Conservation (phyloP, 1,284 basidiomycete genomes). For the Tilletia walkeri region DNA sequence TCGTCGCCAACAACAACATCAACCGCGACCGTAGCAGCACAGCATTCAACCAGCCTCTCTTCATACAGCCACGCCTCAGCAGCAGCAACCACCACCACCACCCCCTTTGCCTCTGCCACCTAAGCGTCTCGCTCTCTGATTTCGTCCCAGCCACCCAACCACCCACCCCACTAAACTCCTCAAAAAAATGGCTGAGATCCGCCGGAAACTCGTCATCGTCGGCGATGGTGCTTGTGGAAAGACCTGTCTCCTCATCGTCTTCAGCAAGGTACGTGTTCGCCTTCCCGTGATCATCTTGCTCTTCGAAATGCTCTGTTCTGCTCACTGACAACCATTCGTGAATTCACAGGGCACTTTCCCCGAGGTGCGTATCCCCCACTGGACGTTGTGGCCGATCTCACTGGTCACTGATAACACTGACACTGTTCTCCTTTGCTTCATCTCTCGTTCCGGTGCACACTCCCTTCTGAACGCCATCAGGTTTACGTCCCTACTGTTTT, state of each 20-base stretch:
- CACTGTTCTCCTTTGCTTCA: background rate
- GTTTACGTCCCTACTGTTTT: slow-evolving; percentile 91
- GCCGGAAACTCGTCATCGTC: slow-evolving; percentile 65
- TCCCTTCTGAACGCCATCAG: slow-evolving; percentile 56
- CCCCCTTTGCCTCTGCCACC: background rate
- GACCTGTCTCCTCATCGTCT: slow-evolving; percentile 80
- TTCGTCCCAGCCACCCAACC: background rate
- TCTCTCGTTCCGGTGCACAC: background rate
- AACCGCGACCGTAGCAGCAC: too few species aligned
- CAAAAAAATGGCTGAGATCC: slow-evolving; percentile 32
- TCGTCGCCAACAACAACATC: too few species aligned
- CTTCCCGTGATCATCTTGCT: background rate
- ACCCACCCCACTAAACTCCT: background rate
- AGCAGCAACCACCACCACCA: background rate
- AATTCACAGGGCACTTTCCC: slow-evolving; percentile 73
- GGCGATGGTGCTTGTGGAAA: slow-evolving; percentile 81
- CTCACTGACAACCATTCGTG: background rate
- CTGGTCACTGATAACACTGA: background rate
- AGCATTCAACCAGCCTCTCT: background rate
- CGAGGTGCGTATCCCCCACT: slow-evolving; percentile 64
- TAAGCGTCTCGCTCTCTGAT: too few species aligned
- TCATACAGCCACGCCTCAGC: background rate
- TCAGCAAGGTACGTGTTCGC: slow-evolving; percentile 64
- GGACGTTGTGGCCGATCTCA: background rate
- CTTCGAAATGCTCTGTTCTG: too few species aligned